Evolutionary conservation across 208 protist genomes (phyloP).

Genomic region (Trichomonas vaginalis): DNA sequence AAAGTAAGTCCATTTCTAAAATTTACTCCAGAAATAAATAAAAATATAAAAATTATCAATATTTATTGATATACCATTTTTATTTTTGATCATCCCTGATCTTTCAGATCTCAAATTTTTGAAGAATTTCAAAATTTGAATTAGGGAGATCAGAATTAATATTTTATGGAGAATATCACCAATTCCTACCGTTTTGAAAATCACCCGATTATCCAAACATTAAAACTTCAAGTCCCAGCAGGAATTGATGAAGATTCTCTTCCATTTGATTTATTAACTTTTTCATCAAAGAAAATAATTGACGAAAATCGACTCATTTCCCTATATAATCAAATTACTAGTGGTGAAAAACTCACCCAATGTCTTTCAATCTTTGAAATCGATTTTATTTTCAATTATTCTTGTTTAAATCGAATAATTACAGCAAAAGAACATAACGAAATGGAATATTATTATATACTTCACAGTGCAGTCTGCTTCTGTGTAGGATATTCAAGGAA

Average conservation of each 20-base stretch:
- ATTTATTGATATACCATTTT: too few relatives aligned
- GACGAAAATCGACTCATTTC: background rate
- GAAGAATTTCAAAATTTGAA: too few relatives aligned
- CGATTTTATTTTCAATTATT: background rate
- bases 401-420: background rate
- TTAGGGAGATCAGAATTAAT: too few relatives aligned
- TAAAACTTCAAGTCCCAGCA: background rate
- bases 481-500: background rate
- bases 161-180: background rate
- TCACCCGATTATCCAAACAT: background rate
- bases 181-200: background rate
- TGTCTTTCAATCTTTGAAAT: background rate
- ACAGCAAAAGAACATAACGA: background rate
- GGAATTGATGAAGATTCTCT: background rate
- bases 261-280: background rate
- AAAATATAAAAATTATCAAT: too few relatives aligned
- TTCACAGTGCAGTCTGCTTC: background rate
- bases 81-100: too few relatives aligned
- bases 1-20: too few relatives aligned
- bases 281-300: background rate
- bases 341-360: background rate
- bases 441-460: background rate
- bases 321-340: background rate
- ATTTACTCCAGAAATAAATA: too few relatives aligned
- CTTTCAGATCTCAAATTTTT: too few relatives aligned